Conservation (phyloP, 73 alveolate genomes). For the Paramecium caudatum region DNA sequence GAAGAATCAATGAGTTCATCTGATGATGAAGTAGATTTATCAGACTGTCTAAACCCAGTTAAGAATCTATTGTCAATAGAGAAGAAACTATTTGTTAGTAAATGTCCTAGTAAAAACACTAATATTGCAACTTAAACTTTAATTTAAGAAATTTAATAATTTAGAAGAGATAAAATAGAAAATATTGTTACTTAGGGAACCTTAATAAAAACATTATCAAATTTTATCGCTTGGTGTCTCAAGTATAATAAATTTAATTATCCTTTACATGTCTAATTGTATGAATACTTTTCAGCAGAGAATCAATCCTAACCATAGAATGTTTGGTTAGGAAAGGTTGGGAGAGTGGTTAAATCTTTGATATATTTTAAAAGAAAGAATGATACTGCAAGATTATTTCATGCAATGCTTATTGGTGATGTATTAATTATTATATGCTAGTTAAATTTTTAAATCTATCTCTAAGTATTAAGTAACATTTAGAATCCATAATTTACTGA, state of each 20-base stretch:
- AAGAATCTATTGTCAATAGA: conserved; percentile 55
- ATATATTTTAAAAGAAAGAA: conserved; percentile 49
- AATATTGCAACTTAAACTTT: background rate
- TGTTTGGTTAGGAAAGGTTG: conserved; percentile 44
- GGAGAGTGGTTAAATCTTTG: conserved; percentile 9
- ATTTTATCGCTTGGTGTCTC: conserved; percentile 42
- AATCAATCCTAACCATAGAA: conserved; percentile 31
- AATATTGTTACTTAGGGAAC: background rate
- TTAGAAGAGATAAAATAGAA: conserved; percentile 58
- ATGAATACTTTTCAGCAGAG: conserved; percentile 47
- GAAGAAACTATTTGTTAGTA: conserved; percentile 56
- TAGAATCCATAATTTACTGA: background rate
- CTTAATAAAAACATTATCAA: background rate
- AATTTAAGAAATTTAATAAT: conserved; percentile 3
- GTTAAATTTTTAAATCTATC: conserved; percentile 28
- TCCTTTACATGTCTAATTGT: conserved; percentile 28
- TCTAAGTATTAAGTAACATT: background rate
- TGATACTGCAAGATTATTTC: conserved; percentile 28
- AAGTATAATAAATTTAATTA: conserved; percentile 2
- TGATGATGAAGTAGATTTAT: conserved; percentile 16
- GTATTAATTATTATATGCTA: background rate
- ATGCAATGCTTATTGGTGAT: conserved; percentile 55
- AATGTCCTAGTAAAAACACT: conserved; percentile 28
- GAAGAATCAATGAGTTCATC: conserved; percentile 7
- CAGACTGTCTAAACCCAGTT: conserved; percentile 21